These are phyloP conservation scores for Nothophytophthora sp. DNA, from an alignment of 352 stramenopile genomes.

Conservation along the genomic window DNA sequence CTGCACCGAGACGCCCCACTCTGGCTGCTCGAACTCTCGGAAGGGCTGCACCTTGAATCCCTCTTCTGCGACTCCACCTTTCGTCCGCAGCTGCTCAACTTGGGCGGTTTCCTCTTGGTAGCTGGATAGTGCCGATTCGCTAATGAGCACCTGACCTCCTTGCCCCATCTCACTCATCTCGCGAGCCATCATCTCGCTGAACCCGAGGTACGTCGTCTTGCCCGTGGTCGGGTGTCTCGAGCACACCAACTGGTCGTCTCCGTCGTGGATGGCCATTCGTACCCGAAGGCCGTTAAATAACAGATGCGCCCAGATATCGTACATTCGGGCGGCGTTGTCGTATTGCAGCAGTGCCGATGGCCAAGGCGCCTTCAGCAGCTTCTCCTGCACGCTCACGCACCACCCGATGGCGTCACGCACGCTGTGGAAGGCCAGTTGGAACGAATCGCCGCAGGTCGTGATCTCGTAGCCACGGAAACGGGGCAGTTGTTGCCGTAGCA, in stretches of 20 bases:
- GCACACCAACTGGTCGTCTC: conserved; percentile 59
- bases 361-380: conserved; percentile 63
- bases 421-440: conserved; percentile 78
- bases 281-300: conserved; percentile 76
- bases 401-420: conserved; percentile 65
- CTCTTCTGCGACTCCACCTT: conserved; percentile 7
- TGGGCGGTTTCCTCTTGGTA: conserved; percentile 54
- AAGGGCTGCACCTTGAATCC: conserved; percentile 30
- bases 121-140: conserved; percentile 40
- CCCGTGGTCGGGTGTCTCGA: conserved; percentile 72
- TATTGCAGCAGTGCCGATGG: conserved; percentile 45
- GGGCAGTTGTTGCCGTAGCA: conserved; percentile 54
- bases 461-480: conserved; percentile 80
- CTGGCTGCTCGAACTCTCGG: conserved; percentile 31
- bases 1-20: conserved; percentile 38
- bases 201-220: conserved; percentile 77
- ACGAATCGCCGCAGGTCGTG: conserved; percentile 74
- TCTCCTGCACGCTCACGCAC: conserved; percentile 67
- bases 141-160: conserved; percentile 75
- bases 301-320: conserved; percentile 56
- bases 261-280: conserved; percentile 80
- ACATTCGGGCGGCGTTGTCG: conserved; percentile 40
- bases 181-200: conserved; percentile 65
- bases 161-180: conserved; percentile 67
- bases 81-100: conserved; percentile 10